Evolutionary conservation across 192 early-diverging fungal genomes (phyloP), one percentile per base, ranked within the genome.

Genomic region (Backusella westeae): DNA sequence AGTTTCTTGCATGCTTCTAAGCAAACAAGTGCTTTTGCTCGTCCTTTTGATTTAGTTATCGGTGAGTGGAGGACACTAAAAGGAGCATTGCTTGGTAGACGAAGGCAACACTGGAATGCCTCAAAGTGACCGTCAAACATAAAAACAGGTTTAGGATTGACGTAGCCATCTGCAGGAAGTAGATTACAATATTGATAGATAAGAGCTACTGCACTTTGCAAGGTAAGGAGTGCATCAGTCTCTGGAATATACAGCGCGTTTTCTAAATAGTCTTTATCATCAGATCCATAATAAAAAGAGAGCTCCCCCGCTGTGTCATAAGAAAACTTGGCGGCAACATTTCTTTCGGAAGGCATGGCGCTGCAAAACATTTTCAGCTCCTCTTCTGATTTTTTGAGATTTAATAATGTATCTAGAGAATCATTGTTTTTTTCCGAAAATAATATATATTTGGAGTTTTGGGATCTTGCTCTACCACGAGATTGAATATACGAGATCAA

Each of bases 401-500:
- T 68, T 9, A 53, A 67, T 5, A 89, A 71, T 10, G 80, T 53
- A 0, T 69, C 72, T 4, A 72, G 70, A 29, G 87, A 80, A 21
- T 35, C 69, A 4, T 44, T n/a, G 65, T 91, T 78, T 14, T 76
- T 52, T 59, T 91, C 78, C 12, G 90, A 89, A 86, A 98, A 88
- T 26, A 96, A 83, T 29, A 96, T 89, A 72, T 92, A 98, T 44
- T 88, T 86, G 34, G 94, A 93, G 72, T 90, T 81, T 34, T 81
- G 82, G 67, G 90, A 88, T 5, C 94, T 87, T 10, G 95, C 96
- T 19, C 95, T 86, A n/a, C 95, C 95, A 32, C 95, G 90, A 14
- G 94, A 95, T 78, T 97, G 96, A 8, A 98, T 97, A 59, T 95
- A 90, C 69, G 91, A 87, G 32, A 90, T 91, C 3, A 90, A 80